Evolutionary conservation across 2,329 filamentous ascomycete genomes (phyloP).

Genomic region (Talaromyces sp.): DNA sequence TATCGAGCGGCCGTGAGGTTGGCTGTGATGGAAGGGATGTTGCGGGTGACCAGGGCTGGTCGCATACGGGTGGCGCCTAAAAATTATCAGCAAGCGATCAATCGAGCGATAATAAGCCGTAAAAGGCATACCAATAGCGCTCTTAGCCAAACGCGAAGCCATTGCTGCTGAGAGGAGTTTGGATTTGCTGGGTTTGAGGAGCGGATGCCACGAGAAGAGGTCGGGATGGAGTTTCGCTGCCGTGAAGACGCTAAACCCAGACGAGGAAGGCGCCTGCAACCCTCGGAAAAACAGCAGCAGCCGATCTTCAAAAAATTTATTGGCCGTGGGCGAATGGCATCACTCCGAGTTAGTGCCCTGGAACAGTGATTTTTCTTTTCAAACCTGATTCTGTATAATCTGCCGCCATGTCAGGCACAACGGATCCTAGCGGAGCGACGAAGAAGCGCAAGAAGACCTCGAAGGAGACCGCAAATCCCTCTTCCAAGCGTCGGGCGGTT

Average conservation of each 20-base stretch:
- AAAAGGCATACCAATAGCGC: constrained; percentile 75
- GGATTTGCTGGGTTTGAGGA: constrained; percentile 42
- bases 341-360: neutral
- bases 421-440: constrained; percentile 16
- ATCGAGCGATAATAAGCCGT: constrained; percentile 5
- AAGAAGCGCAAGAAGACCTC: constrained; percentile 37
- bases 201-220: constrained; percentile 37
- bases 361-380: constrained; percentile 20
- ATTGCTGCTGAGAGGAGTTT: constrained; percentile 67
- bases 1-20: constrained; percentile 64
- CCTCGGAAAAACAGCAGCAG: constrained; percentile 11
- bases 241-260: constrained; percentile 31
- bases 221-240: constrained; percentile 34
- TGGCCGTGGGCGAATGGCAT: neutral
- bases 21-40: constrained; percentile 68
- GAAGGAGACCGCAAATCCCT: constrained; percentile 32
- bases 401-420: constrained; percentile 3
- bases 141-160: constrained; percentile 96
- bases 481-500: constrained; percentile 42
- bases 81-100: constrained; percentile 30
- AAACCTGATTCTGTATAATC: constrained; percentile 22
- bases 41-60: constrained; percentile 70
- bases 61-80: constrained; percentile 87
- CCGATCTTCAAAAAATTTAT: constrained; percentile 1
- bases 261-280: constrained; percentile 19